Evolutionary conservation across 139 green algal genomes (phyloP).

Genomic region (Chlorella sp.): DNA sequence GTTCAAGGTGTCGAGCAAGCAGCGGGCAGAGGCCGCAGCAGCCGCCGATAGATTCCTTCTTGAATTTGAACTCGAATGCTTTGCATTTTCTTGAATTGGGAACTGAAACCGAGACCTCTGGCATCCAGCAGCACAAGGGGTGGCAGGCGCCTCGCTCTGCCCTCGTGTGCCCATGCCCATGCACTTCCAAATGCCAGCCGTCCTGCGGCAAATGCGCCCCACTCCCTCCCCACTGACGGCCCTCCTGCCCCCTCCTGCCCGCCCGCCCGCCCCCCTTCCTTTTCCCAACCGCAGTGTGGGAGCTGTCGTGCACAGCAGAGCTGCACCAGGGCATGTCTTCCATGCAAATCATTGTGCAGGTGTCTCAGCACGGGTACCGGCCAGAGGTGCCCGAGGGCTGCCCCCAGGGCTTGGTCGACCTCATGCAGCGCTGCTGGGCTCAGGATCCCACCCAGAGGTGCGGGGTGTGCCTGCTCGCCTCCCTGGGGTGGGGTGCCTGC

Average conservation of each 20-base stretch:
- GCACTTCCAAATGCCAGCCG: not conserved
- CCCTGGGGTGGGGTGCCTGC: not conserved
- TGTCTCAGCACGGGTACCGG: not conserved
- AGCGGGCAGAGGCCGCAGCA: too few species aligned
- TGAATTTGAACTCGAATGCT: too few species aligned
- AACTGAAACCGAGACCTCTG: too few species aligned
- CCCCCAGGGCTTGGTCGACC: not conserved
- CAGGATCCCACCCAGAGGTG: not conserved
- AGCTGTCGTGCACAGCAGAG: not conserved
- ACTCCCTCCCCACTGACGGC: too few species aligned
- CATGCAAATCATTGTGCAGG: slow-evolving; percentile 1
- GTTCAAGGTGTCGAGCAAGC: too few species aligned
- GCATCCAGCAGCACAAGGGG: too few species aligned
- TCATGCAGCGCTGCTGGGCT: slow-evolving; percentile 24
- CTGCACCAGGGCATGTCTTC: not conserved
- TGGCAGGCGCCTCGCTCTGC: not conserved
- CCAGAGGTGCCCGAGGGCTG: not conserved
- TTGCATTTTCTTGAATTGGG: too few species aligned
- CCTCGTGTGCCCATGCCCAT: too few species aligned
- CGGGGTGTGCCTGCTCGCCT: not conserved
- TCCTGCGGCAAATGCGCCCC: not conserved
- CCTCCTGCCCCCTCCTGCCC: too few species aligned
- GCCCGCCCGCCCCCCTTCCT: not conserved
- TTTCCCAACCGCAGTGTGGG: not conserved
- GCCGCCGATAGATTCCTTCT: too few species aligned